Conservation (phyloP, 176 grass and related monocot species). For the Bonia amplexicaulis region DNA sequence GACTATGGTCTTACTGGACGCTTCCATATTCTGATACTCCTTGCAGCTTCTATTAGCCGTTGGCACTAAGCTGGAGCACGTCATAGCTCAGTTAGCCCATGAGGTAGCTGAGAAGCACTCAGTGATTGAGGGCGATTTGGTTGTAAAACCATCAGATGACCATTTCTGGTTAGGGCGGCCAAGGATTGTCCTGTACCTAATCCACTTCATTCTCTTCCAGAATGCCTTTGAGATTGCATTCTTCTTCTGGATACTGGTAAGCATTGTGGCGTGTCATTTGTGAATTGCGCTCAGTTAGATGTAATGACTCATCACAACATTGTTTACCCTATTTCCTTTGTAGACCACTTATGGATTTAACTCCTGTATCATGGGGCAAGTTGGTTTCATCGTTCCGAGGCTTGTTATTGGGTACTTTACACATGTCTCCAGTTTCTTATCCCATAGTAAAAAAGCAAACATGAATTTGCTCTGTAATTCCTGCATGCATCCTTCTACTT, state of each 20-base stretch:
- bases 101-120: conserved; percentile 89
- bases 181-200: conserved; percentile 55
- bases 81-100: conserved; percentile 77
- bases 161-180: conserved; percentile 85
- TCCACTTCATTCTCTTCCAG: conserved; percentile 97
- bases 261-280: background rate
- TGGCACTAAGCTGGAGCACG: conserved; percentile 86
- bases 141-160: conserved; percentile 77
- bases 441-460: background rate
- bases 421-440: conserved; percentile 15
- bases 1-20: background rate
- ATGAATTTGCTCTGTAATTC: background rate
- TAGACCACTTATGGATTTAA: conserved; percentile 71
- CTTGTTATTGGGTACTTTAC: conserved; percentile 81
- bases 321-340: background rate
- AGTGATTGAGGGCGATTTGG: conserved; percentile 59
- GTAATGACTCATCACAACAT: background rate
- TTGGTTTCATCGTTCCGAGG: conserved; percentile 73
- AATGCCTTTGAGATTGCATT: conserved; percentile 92
- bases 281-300: background rate
- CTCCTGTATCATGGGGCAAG: conserved; percentile 91
- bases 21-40: background rate
- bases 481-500: background rate
- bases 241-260: conserved; percentile 97
- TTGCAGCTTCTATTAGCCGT: conserved; percentile 79